Percentiles rank a stretch among this genome's conserved stretches.
phyloP scores from a whole-genome alignment of 2,329 filamentous ascomycete species.

The Pyricularia grisea region DNA sequence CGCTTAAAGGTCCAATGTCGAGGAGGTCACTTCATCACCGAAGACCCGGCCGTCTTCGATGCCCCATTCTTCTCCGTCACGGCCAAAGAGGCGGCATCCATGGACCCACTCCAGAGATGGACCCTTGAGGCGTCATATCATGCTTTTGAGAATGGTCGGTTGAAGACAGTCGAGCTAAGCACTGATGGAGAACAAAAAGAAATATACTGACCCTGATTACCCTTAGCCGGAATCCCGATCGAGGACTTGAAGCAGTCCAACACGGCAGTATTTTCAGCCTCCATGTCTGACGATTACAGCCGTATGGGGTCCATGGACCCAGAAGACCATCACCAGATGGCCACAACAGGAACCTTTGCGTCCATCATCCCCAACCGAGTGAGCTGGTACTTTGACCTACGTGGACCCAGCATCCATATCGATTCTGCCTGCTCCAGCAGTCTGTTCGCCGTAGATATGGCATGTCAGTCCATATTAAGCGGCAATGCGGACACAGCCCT shows the following conservation, averaged over 20 bases:
- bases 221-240: slow-evolving; percentile 17
- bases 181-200: background rate
- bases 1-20: background rate
- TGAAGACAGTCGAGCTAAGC: background rate
- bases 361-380: slow-evolving; percentile 23
- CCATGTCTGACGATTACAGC: slow-evolving; percentile 16
- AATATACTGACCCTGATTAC: background rate
- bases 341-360: slow-evolving; percentile 16
- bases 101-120: slow-evolving; percentile 22
- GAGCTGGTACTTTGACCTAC: slow-evolving; percentile 24
- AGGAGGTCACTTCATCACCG: slow-evolving; percentile 20
- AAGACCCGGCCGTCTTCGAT: slow-evolving; percentile 24
- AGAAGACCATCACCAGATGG: slow-evolving; percentile 14
- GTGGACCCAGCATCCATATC: slow-evolving; percentile 24
- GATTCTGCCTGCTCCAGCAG: slow-evolving; percentile 29
- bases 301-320: slow-evolving; percentile 12
- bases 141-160: slow-evolving; percentile 17
- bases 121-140: slow-evolving; percentile 26
- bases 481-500: slow-evolving; percentile 11
- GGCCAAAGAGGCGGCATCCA: slow-evolving; percentile 19
- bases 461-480: slow-evolving; percentile 1
- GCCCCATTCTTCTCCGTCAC: slow-evolving; percentile 23
- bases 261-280: slow-evolving; percentile 22
- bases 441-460: slow-evolving; percentile 16
- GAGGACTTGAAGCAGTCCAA: slow-evolving; percentile 15